Evolutionary conservation across 1,284 basidiomycete species (phyloP), one percentile per base, ranked within the genome.

Genomic region (Sporisorium reilianum): DNA sequence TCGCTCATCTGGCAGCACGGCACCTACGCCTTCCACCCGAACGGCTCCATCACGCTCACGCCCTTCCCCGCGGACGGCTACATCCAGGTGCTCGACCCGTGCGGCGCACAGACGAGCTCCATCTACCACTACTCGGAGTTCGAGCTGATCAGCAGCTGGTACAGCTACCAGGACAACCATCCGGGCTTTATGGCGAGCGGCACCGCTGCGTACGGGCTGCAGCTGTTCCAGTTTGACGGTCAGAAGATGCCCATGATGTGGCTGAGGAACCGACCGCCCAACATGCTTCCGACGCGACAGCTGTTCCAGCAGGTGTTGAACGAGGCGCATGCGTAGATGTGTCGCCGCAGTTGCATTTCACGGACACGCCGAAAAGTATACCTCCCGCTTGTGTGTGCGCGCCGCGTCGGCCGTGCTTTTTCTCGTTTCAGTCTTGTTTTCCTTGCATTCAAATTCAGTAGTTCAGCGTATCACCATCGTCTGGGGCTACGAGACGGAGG

Each of bases 1-100:
- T 72, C 79, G 11, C 63, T 84, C 30, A 76, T 81, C 38, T 84
- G 82, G 82, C 81, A 83, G 36, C 82, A 84, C 49, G 82, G 82
- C 32, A 82, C 70, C 8, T 84, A 82, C 49, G 44, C 56, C 5
- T 53, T 77, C 55, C 76, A 81, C 61, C n/a, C 61, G n/a, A 81
- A 81, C 61, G 76, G 76, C 16, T 74, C 71, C 10, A 53, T 83
- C 51, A 71, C 69, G 7, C 65, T 84, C 40, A 49, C 4, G 1
- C 79, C 81, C 3, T 83, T 69, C 63, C 64, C 71, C 0, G 66
- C 73, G 0, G 82, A 84, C 34, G 81, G 82, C n/a, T 74, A 70
- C 55, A 64, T 81, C 20, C 79, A 79, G 50, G 68, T 80, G 10
- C 69, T 80, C 40, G 74, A 77, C 41, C 80, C 79, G 7, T 81